A percentile compares a stretch with the other conserved stretches of the same genome.
Conservation (phyloP, 345 rosid genomes). For the Carallia brachiata region DNA sequence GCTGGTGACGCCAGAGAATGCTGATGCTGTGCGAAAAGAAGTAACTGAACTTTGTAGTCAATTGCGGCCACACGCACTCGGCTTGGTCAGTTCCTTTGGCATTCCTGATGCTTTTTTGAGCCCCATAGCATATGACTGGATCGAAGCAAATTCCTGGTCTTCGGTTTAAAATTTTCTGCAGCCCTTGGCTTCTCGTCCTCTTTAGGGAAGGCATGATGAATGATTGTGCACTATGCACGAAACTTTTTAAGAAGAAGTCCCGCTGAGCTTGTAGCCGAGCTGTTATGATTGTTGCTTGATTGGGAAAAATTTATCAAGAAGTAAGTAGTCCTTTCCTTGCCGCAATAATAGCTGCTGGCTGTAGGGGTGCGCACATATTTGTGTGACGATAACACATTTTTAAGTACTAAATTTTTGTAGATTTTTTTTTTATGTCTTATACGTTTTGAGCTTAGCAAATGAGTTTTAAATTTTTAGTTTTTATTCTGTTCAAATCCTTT, state of each 20-base stretch:
- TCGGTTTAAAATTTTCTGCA: constrained; percentile 31
- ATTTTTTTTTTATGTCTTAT: no score
- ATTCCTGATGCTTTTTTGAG: constrained; percentile 73
- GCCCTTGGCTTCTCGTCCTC: background rate
- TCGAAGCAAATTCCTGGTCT: constrained; percentile 80
- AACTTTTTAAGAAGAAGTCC: background rate
- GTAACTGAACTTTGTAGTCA: constrained; percentile 65
- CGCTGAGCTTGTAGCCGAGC: background rate
- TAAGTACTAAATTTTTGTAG: no score
- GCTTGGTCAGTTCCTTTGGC: constrained; percentile 71
- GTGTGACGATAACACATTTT: no score
- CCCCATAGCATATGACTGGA: constrained; percentile 89
- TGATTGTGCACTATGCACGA: background rate
- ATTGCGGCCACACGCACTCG: constrained; percentile 76
- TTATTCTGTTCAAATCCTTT: no score
- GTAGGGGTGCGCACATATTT: no score
- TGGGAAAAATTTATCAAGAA: background rate
- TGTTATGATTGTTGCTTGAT: background rate
- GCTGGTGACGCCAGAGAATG: constrained; percentile 55
- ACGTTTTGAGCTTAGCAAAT: no score
- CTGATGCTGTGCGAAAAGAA: constrained; percentile 63
- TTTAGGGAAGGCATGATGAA: background rate
- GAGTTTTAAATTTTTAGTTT: no score
- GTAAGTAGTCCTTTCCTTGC: no score
- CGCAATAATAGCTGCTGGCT: no score